A percentile compares a stretch with the other conserved stretches of the same genome.
Evolutionary conservation across 2,329 filamentous ascomycete genomes (phyloP).

Genomic region (Xylariaceae sp.): DNA sequence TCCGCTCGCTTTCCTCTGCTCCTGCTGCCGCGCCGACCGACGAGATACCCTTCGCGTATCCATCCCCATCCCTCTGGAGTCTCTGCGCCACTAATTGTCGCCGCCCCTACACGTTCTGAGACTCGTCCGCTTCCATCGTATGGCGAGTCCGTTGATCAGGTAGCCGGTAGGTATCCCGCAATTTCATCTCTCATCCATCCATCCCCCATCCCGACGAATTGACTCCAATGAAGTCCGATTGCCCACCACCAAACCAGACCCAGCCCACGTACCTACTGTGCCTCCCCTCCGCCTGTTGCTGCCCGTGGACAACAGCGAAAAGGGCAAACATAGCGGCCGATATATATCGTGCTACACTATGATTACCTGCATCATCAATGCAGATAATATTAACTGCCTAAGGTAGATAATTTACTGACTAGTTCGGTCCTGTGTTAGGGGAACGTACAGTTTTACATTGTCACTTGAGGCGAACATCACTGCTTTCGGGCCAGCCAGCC

Average conservation of each 20-base stretch:
- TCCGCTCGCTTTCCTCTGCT: conserved; percentile 16
- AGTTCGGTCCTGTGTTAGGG: conserved; percentile 5
- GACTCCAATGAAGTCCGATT: conserved; percentile 11
- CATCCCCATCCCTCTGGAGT: background rate
- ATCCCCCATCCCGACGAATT: conserved; percentile 8
- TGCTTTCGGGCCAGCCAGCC: conserved; percentile 19
- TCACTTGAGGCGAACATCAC: background rate
- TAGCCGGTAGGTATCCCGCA: conserved; percentile 13
- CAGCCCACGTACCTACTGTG: background rate
- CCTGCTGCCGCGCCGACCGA: conserved; percentile 10
- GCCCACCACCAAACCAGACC: conserved; percentile 3
- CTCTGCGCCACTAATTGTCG: conserved; percentile 5
- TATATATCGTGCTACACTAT: background rate
- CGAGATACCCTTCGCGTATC: conserved; percentile 1
- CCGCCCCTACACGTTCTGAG: conserved; percentile 15
- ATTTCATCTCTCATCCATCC: too few species aligned
- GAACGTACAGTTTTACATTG: conserved; percentile 12
- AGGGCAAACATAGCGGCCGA: conserved; percentile 1
- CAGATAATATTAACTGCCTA: conserved; percentile 8
- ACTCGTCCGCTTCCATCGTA: conserved; percentile 22
- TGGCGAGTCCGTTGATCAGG: conserved; percentile 15
- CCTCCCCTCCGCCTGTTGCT: conserved; percentile 8
- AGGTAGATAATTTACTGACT: conserved; percentile 8
- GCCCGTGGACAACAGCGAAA: conserved; percentile 7
- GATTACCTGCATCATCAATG: background rate